Percentiles rank a stretch among this genome's conserved stretches.
phyloP scores from a whole-genome alignment of 1,139 yeast species.

The Spathaspora jeffriesii region DNA sequence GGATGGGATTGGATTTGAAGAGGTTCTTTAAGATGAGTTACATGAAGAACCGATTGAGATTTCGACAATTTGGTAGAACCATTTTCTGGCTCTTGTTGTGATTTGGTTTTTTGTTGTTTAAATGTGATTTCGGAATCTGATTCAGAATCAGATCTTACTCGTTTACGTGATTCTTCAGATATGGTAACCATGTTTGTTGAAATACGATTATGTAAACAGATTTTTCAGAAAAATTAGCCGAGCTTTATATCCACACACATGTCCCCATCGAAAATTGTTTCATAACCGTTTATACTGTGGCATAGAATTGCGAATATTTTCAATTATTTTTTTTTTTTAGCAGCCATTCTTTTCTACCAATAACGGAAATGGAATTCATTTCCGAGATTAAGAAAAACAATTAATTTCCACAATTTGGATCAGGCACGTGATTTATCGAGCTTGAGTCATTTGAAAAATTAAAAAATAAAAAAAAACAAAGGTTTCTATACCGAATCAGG shows the following conservation, averaged over 20 bases:
- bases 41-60: constrained; percentile 13
- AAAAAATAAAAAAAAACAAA: no score
- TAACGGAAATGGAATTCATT: not conserved
- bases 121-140: not conserved
- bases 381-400: not conserved
- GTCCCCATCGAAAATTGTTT: not conserved
- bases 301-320: constrained; percentile 1
- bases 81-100: not conserved
- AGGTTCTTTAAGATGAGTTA: constrained; percentile 18
- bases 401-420: not conserved
- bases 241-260: not conserved
- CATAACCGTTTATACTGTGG: not conserved
- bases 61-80: constrained; percentile 3
- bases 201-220: not conserved
- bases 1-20: constrained; percentile 15
- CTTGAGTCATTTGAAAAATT: not conserved
- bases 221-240: not conserved
- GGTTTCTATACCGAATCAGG: no score
- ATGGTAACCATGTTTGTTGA: constrained; percentile 3
- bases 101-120: not conserved
- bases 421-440: constrained; percentile 1
- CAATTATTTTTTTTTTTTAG: not conserved
- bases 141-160: constrained; percentile 8
- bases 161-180: constrained; percentile 10
- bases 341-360: not conserved